A percentile compares a stretch with the other conserved stretches of the same genome.
These are phyloP conservation scores for Rhododendron simsii DNA, from an alignment of 148 eudicot genomes.

Conservation along the genomic window DNA sequence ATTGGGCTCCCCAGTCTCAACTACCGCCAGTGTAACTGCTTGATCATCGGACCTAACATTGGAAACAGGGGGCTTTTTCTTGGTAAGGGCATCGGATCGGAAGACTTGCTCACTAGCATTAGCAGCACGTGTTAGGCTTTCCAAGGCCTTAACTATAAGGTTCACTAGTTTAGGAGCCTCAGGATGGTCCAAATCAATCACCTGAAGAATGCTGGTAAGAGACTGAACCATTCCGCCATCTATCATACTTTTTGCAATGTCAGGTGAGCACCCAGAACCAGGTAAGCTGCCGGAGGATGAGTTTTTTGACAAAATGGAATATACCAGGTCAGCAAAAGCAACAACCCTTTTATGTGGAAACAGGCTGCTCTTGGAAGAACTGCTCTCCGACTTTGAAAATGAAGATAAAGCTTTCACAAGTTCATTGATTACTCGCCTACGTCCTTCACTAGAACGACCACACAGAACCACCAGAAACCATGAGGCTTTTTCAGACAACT, in stretches of 20 bases:
- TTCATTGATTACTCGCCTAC: conserved; percentile 82
- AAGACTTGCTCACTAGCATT: conserved; percentile 71
- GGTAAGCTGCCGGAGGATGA: conserved; percentile 72
- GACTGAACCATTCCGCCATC: conserved; percentile 91
- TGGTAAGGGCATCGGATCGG: conserved; percentile 59
- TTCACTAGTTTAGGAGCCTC: conserved; percentile 91
- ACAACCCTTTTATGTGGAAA: conserved; percentile 77
- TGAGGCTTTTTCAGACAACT: conserved; percentile 94
- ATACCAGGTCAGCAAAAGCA: conserved; percentile 76
- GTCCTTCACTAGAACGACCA: conserved; percentile 96
- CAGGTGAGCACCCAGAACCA: conserved; percentile 92
- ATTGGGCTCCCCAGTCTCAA: conserved; percentile 31
- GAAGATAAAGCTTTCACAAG: conserved; percentile 76
- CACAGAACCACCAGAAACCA: conserved; percentile 93
- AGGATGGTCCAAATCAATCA: conserved; percentile 92
- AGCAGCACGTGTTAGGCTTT: conserved; percentile 83
- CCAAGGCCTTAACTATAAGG: conserved; percentile 77
- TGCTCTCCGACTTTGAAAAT: conserved; percentile 44
- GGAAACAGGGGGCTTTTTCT: conserved; percentile 49
- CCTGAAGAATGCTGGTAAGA: conserved; percentile 72
- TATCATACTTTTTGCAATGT: conserved; percentile 87
- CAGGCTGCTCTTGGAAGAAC: conserved; percentile 49
- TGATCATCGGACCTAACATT: conserved; percentile 51
- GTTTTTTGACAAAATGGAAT: conserved; percentile 83
- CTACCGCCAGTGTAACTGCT: conserved; percentile 22